Evolutionary conservation across 2,329 filamentous ascomycete species (phyloP).

Genomic region (Cordyceps tenuipes): DNA sequence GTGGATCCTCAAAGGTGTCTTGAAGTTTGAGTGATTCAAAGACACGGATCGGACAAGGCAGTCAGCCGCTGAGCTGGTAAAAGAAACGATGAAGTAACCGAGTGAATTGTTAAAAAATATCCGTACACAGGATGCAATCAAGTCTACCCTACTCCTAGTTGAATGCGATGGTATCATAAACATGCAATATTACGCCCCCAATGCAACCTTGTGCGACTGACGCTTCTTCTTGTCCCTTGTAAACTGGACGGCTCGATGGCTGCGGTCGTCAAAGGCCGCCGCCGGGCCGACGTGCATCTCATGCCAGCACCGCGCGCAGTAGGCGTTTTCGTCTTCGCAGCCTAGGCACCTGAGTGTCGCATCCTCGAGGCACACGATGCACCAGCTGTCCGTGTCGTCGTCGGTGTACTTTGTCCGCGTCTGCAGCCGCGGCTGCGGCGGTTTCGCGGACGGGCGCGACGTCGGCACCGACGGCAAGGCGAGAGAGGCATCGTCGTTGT

Average conservation of each 20-base stretch:
- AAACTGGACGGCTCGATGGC: constrained; percentile 59
- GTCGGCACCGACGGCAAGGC: constrained; percentile 43
- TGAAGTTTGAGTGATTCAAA: constrained; percentile 32
- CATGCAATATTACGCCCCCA: constrained; percentile 25
- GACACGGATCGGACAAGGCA: background rate
- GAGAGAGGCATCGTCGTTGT: constrained; percentile 28
- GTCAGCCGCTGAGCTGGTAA: background rate
- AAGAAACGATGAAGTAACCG: constrained; percentile 3
- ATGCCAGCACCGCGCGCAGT: constrained; percentile 71
- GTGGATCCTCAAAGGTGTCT: constrained; percentile 58
- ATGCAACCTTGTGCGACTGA: constrained; percentile 25
- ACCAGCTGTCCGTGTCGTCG: constrained; percentile 69
- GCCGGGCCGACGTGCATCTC: constrained; percentile 67
- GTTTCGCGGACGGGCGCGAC: constrained; percentile 36
- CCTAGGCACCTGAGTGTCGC: constrained; percentile 64
- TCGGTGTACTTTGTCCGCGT: constrained; percentile 47
- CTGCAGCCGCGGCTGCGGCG: constrained; percentile 28
- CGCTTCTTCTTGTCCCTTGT: constrained; percentile 28
- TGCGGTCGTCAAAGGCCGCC: constrained; percentile 61
- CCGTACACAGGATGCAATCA: background rate
- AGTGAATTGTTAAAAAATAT: background rate
- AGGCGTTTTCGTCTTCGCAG: constrained; percentile 58
- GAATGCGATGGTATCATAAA: background rate
- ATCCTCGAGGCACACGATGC: constrained; percentile 73
- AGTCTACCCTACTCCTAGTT: background rate